A percentile compares a stretch with the other conserved stretches of the same genome.
phyloP scores from a whole-genome alignment of 2,329 filamentous ascomycete species.

The Pseudogymnoascus sp. region DNA sequence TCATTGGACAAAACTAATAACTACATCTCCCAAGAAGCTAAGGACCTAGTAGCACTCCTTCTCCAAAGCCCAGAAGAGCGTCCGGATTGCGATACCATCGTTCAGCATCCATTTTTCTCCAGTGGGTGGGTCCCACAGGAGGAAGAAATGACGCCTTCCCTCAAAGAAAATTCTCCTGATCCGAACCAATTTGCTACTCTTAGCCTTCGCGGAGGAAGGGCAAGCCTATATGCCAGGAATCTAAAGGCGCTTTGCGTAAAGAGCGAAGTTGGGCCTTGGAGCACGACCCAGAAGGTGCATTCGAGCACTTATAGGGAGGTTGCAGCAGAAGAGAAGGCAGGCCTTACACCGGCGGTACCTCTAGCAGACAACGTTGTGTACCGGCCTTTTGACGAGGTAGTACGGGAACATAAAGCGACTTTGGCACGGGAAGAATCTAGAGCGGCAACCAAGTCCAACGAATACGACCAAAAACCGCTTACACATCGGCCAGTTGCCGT shows the following conservation, averaged over 20 bases:
- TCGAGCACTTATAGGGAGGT: conserved; percentile 54
- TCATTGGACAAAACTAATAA: conserved; percentile 56
- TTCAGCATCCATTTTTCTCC: conserved; percentile 72
- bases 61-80: conserved; percentile 67
- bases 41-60: conserved; percentile 69
- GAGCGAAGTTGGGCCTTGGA: conserved; percentile 52
- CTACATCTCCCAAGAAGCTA: conserved; percentile 66
- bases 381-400: conserved; percentile 53
- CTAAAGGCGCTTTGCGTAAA: conserved; percentile 49
- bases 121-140: conserved; percentile 62
- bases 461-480: neutral
- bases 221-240: conserved; percentile 35
- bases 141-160: conserved; percentile 49
- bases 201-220: conserved; percentile 36
- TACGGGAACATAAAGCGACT: conserved; percentile 42
- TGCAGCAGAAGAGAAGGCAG: conserved; percentile 59
- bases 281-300: conserved; percentile 38
- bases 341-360: conserved; percentile 55
- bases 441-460: neutral
- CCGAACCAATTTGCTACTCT: conserved; percentile 47
- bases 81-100: conserved; percentile 68
- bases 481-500: neutral
- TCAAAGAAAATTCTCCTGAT: conserved; percentile 51
- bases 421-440: neutral
- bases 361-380: conserved; percentile 56